Base-by-base conservation (phyloP, 192 early-diverging fungal genomes). In the Coemansia furcata region DNA sequence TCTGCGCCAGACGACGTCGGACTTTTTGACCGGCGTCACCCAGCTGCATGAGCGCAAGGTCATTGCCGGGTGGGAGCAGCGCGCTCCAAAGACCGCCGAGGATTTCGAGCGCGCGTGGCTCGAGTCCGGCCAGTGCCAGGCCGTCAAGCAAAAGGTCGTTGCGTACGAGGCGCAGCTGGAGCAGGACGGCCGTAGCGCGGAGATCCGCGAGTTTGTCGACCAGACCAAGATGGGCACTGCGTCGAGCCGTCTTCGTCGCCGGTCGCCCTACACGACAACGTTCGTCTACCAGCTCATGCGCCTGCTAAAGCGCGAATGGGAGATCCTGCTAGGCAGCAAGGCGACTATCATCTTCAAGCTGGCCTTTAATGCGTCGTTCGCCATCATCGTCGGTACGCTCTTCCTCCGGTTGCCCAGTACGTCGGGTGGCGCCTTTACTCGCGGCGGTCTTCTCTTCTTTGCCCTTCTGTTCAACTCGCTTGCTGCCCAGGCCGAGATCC, bases 381-480 rank as follows among this genome's bases (percentile, higher is more conserved):
- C 89, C 52, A 60, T 91, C 39, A 87, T 91, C 66, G 87, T 89
- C 67, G 91, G 89, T 33, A 88, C 88, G 26, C 86, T 90, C 35
- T 92, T 89, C 78, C 87, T 87, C 36, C 63, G 76, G 26, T 73
- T 93, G 52, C 88, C 89, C 2, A 58, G 67, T 39, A 78, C 72
- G 33, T 75, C 82, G 35, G 66, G 64, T 21, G 93, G 92, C 26
- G 89, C 92, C 62, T 92, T 93, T 76, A 85, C 91, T 33, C 87
- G 93, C 52, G 91, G 93, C 55, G 90, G 91, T 71, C 86, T 87
- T 15, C 73, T 95, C 29, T 95, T 93, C 70, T 91, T 89, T 70
- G 87, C 82, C 36, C 81, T 90, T 6, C 67, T 91, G 54, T 91
- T 90, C 82, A 88, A 87, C 72, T 84, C 87, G 60, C 80, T 91